Evolutionary conservation across 768 basidiomycete genomes (phyloP), one percentile per base, ranked within the genome.

Genomic region (Suillus placidus): DNA sequence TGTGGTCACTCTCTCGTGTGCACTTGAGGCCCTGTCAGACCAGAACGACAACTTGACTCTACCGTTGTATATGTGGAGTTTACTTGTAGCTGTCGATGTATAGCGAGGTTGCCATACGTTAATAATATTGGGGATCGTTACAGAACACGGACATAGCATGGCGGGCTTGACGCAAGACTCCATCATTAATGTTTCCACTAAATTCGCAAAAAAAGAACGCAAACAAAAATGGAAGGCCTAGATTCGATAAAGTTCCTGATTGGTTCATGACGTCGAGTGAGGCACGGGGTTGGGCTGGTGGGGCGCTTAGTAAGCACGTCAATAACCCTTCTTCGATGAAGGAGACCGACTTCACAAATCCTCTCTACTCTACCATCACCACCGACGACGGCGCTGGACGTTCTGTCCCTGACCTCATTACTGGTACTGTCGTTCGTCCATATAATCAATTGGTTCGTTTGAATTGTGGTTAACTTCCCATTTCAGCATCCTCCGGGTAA

Each of bases 41-140:
- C 97, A 99, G 79, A 99, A 99, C 78, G 97, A 99, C 79, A 99
- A 99, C 78, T 82, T 99, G 69, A 94, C 93, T 49, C 81, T 99
- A 67, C 97, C 97, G n/a, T 79, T 99, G 77, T 99, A 91, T 76
- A 89, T 96, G 82, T 99, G 95, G 95, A 91, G 92, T 73, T 82
- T 94, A 79, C 81, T 95, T 40, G 88, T 89, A 38, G 78, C 95
- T 60, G 81, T 84, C 8, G 82, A 80, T 62, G 80, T 84, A 64
- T 70, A 63, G 68, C 26, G 35, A 8, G 23, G 35, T 62, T 42
- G 16, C 18, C 6, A 26, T 18, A 20, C 26, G 34, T 58, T 18
- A 52, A 52, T 52, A 30, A 12, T 10, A 20, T 30, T 32, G 10
- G 10, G 30, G 52, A 32, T 54, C 9, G 30, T 14, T 14, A 14